These are phyloP conservation scores for Fusarium chaquense DNA, from an alignment of 2,329 filamentous ascomycete species.

Conservation along the genomic window DNA sequence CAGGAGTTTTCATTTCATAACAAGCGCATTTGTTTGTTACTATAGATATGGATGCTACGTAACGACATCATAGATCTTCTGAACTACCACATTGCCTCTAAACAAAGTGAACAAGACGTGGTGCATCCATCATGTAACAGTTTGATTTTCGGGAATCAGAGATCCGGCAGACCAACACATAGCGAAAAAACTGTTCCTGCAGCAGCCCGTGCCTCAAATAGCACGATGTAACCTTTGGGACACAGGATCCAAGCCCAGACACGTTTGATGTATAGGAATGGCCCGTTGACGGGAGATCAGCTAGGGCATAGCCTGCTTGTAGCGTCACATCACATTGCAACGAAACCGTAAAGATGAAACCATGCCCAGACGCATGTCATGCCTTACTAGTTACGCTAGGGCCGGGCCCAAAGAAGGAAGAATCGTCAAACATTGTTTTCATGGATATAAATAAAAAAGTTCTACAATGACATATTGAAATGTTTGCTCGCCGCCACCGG, in stretches of 20 bases:
- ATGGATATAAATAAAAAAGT: slow-evolving; percentile 11
- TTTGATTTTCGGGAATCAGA: slow-evolving; percentile 1
- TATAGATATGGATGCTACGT: slow-evolving; percentile 35
- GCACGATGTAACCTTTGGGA: slow-evolving; percentile 38
- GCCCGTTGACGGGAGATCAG: slow-evolving; percentile 25
- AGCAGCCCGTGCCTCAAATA: slow-evolving; percentile 9
- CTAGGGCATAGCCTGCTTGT: slow-evolving; percentile 5
- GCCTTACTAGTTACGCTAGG: slow-evolving; percentile 6
- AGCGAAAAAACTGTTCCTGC: slow-evolving; percentile 23
- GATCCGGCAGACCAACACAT: neutral
- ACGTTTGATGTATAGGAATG: slow-evolving; percentile 16
- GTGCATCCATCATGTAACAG: neutral
- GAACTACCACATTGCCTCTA: neutral
- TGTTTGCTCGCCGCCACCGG: slow-evolving; percentile 50
- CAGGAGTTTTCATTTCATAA: slow-evolving; percentile 25
- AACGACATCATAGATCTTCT: slow-evolving; percentile 31
- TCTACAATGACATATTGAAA: slow-evolving; percentile 22
- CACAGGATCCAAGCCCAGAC: neutral
- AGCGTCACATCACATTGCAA: slow-evolving; percentile 5
- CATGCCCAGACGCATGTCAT: slow-evolving; percentile 21
- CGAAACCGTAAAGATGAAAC: slow-evolving; percentile 25
- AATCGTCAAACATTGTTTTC: slow-evolving; percentile 12
- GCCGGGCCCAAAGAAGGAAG: slow-evolving; percentile 5
- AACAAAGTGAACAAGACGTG: neutral
- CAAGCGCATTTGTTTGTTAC: slow-evolving; percentile 18